These are phyloP conservation scores for Arthrinium puccinioides DNA, from an alignment of 2,329 filamentous ascomycete genomes.

Conservation along the genomic window DNA sequence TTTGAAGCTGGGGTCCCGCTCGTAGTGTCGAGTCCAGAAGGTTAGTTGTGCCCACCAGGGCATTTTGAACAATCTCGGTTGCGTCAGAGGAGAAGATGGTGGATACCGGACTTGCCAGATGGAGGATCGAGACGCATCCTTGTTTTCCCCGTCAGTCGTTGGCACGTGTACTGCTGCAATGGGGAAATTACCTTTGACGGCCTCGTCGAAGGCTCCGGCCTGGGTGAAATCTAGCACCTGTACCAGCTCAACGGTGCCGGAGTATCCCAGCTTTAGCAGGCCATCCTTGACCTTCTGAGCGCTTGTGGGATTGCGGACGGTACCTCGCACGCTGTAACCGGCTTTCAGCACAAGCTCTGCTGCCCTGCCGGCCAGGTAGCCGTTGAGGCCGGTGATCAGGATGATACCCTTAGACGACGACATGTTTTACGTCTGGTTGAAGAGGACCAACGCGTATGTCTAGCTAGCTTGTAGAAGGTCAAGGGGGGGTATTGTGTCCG, in stretches of 20 bases:
- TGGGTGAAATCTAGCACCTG: conserved; percentile 16
- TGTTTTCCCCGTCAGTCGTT: background rate
- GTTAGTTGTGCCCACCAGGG: conserved; percentile 11
- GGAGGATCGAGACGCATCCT: conserved; percentile 20
- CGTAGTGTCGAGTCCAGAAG: conserved; percentile 14
- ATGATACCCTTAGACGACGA: no score
- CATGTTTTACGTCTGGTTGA: no score
- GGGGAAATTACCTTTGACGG: conserved; percentile 18
- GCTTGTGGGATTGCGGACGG: conserved; percentile 15
- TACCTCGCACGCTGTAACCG: conserved; percentile 19
- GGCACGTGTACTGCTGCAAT: no score
- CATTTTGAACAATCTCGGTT: conserved; percentile 15
- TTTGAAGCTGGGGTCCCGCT: conserved; percentile 12
- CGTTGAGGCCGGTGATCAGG: conserved; percentile 22
- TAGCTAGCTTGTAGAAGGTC: no score
- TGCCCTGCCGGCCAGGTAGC: conserved; percentile 19
- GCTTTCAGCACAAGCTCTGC: conserved; percentile 15
- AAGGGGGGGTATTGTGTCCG: no score
- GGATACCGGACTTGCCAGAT: conserved; percentile 16
- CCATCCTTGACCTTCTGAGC: conserved; percentile 16
- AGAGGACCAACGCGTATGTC: no score
- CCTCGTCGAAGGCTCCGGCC: conserved; percentile 13
- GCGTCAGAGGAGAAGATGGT: conserved; percentile 14
- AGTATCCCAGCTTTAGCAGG: conserved; percentile 13
- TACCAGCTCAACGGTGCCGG: conserved; percentile 15